Conservation (phyloP, 2,329 filamentous ascomycete species). For the Fusarium palustre region DNA sequence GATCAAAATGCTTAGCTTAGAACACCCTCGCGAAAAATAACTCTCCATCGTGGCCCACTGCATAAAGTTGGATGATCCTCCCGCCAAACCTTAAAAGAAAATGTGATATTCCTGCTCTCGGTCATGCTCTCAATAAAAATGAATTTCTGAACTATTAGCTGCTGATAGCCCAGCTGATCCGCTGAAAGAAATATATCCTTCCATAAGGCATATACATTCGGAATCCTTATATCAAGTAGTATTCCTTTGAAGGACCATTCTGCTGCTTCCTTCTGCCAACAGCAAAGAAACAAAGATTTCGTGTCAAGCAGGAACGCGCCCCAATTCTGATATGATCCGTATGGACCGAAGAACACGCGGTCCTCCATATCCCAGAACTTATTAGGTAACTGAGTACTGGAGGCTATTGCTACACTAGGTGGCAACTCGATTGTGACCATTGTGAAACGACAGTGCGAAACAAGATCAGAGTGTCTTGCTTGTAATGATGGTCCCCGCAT, state of each 20-base stretch:
- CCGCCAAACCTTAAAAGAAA: neutral
- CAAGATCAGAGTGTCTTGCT: neutral
- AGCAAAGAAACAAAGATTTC: neutral
- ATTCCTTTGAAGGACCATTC: neutral
- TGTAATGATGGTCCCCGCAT: neutral
- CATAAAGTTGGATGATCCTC: neutral
- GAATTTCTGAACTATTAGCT: neutral
- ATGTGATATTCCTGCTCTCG: too few relatives aligned
- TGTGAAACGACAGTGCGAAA: neutral
- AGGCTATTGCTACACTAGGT: neutral
- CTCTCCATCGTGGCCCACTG: neutral
- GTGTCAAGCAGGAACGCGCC: neutral
- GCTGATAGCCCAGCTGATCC: neutral
- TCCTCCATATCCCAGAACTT: conserved; percentile 1
- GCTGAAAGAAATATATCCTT: neutral
- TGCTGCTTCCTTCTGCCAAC: neutral
- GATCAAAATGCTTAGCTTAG: neutral
- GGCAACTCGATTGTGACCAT: neutral
- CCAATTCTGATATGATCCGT: neutral
- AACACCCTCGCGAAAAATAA: neutral
- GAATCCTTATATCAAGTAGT: neutral
- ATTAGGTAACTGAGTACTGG: neutral
- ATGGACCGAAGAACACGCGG: neutral
- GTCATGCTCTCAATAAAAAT: too few relatives aligned
- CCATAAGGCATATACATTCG: neutral